These are phyloP conservation scores for Debaryomyces singareniensis DNA, from an alignment of 1,139 yeast genomes.

Conservation along the genomic window DNA sequence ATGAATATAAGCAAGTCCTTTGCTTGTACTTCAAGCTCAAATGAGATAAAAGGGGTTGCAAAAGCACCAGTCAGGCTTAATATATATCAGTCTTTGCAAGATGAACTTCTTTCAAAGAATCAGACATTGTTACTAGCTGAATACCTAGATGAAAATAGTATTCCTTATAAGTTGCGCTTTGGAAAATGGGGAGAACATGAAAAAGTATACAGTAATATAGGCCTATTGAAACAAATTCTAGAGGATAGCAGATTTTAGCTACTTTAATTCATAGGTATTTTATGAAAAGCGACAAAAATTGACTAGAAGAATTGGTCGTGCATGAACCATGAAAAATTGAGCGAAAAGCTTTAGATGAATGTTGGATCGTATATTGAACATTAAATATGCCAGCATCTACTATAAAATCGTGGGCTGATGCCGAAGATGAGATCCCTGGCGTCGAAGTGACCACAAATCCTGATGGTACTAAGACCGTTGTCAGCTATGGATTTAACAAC, in stretches of 20 bases:
- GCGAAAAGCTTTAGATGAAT: slow-evolving; percentile 6
- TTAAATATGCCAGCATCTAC: slow-evolving; percentile 30
- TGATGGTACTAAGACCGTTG: slow-evolving; percentile 87
- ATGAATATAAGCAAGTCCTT: slow-evolving; percentile 1
- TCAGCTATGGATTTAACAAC: slow-evolving; percentile 68
- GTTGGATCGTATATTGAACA: slow-evolving; percentile 3
- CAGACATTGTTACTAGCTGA: slow-evolving; percentile 17
- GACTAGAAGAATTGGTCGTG: slow-evolving; percentile 3
- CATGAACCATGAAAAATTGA: slow-evolving; percentile 6
- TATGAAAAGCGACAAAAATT: not conserved
- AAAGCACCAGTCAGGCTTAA: slow-evolving; percentile 4
- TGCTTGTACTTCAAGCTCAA: not conserved
- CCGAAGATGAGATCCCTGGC: slow-evolving; percentile 55
- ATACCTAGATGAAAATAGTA: slow-evolving; percentile 9
- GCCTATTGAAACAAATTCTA: slow-evolving; percentile 3
- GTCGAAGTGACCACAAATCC: slow-evolving; percentile 70
- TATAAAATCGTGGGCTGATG: slow-evolving; percentile 61
- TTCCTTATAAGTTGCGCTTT: slow-evolving; percentile 5
- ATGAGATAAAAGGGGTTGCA: not conserved
- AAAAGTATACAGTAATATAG: slow-evolving; percentile 21
- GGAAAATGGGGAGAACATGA: slow-evolving; percentile 32
- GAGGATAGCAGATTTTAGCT: no score
- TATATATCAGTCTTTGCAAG: slow-evolving; percentile 26
- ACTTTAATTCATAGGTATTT: not conserved
- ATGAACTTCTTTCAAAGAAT: slow-evolving; percentile 24